Conservation (phyloP, 495 filamentous ascomycete genomes). For the Hypoxylon cercidicola region DNA sequence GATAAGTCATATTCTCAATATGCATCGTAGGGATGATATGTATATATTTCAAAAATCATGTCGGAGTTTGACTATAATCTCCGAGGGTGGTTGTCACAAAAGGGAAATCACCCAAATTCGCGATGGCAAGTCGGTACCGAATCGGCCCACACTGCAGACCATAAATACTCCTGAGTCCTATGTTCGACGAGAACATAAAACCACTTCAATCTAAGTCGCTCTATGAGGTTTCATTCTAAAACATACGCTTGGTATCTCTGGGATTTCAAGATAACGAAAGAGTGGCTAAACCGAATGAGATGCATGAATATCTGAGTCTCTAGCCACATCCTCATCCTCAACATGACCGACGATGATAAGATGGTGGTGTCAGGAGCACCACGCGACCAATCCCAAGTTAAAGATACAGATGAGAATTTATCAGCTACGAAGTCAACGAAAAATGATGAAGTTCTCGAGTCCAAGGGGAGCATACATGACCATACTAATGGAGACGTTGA, state of each 20-base stretch:
- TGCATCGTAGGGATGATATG: no score
- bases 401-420: no score
- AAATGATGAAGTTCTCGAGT: neutral
- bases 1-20: no score
- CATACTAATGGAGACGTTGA: neutral
- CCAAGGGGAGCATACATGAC: neutral
- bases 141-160: constrained; percentile 1
- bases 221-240: neutral
- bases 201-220: neutral
- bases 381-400: neutral
- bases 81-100: no score
- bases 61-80: no score
- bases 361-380: neutral
- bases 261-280: no score
- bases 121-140: constrained; percentile 7
- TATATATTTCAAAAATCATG: no score
- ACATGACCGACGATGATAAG: neutral
- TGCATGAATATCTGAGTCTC: no score
- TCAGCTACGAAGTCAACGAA: neutral
- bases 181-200: neutral
- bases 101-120: no score
- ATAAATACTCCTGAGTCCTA: neutral
- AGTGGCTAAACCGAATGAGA: no score
- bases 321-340: no score
- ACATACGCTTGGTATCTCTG: neutral